phyloP scores from a whole-genome alignment of 179 eudicot genomes.

The Carnegiea gigantea region DNA sequence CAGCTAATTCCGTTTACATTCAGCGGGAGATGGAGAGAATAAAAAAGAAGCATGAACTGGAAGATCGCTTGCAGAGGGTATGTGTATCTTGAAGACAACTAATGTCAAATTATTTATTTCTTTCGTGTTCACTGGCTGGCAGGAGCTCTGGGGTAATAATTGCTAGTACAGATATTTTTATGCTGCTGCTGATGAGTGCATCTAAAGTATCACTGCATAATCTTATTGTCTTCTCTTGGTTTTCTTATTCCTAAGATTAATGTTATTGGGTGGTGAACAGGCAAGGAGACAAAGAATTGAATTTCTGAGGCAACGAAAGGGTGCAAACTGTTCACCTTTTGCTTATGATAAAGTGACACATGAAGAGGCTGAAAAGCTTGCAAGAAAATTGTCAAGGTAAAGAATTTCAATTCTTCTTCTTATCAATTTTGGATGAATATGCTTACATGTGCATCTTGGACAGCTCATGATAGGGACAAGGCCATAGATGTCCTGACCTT shows the following conservation, averaged over 20 bases:
- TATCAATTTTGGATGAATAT: slow-evolving; percentile 1
- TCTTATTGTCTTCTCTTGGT: no score
- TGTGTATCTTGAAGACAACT: slow-evolving; percentile 15
- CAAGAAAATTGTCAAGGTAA: slow-evolving; percentile 71
- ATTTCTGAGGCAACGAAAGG: slow-evolving; percentile 63
- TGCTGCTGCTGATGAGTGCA: background rate
- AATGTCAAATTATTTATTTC: background rate
- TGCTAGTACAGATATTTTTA: background rate
- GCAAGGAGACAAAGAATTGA: slow-evolving; percentile 92
- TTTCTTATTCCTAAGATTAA: background rate
- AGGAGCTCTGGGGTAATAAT: background rate
- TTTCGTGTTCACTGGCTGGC: background rate
- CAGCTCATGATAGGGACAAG: background rate
- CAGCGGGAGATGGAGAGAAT: slow-evolving; percentile 82
- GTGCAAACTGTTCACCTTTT: slow-evolving; percentile 28
- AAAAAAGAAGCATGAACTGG: slow-evolving; percentile 63
- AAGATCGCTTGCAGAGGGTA: slow-evolving; percentile 85
- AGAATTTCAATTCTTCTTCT: background rate
- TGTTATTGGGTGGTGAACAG: slow-evolving; percentile 36
- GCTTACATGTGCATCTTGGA: background rate
- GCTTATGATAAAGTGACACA: slow-evolving; percentile 35
- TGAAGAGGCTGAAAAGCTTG: slow-evolving; percentile 59
- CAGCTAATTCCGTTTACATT: slow-evolving; percentile 55
- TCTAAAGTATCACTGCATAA: background rate
- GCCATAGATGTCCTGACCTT: background rate